Base-by-base conservation (phyloP, 768 basidiomycete species). In the Naganishia kalamii region DNA sequence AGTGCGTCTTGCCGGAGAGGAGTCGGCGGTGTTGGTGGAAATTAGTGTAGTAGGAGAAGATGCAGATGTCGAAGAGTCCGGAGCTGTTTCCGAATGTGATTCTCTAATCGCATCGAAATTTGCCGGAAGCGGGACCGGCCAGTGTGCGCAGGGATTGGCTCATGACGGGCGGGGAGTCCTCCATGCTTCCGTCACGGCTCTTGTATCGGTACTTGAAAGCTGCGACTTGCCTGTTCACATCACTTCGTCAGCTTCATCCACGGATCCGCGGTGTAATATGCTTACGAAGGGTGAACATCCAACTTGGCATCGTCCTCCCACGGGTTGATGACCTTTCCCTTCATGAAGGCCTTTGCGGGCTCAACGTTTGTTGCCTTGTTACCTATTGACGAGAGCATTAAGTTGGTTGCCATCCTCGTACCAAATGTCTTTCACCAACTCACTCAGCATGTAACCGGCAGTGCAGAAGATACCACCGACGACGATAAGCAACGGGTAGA, bases 381-480 rank as follows among this genome's bases (percentile, higher is more conserved):
- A 70, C 69, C 74, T 74, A 54, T 25, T 21, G 33, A 33, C 44
- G 10, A 19, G 50, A 59, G 32, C 32, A 54, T 30, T 2, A 54
- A 13, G 25, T 49, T 13, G 23, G 27, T 30, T 12, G 11, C 5
- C 13, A 12, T 23, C 1, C 17, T n/a, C 13, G 3, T 7, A 49
- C 35, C n/a, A 25, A 44, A 25, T 21, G 21, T 15, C 5, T 1
- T 5, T 30, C 4, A 27, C 40, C 15, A n/a, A 75, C 76, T 70
- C 62, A 76, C 66, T 68, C 73, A 77, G 70, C 70, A 77, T 75
- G 70, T 76, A 77, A 41, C 76, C 76, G 8, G 76, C 76, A 30
- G 65, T 68, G 37, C 68, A 72, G 54, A 76, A 63, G 27, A 69
- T 71, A 50, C 71, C 70, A 40, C 65, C 69, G 50, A 77, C 73